Evolutionary conservation across 2,329 filamentous ascomycete species (phyloP), one percentile per base, ranked within the genome.

Genomic region (Emergomyces africanus): DNA sequence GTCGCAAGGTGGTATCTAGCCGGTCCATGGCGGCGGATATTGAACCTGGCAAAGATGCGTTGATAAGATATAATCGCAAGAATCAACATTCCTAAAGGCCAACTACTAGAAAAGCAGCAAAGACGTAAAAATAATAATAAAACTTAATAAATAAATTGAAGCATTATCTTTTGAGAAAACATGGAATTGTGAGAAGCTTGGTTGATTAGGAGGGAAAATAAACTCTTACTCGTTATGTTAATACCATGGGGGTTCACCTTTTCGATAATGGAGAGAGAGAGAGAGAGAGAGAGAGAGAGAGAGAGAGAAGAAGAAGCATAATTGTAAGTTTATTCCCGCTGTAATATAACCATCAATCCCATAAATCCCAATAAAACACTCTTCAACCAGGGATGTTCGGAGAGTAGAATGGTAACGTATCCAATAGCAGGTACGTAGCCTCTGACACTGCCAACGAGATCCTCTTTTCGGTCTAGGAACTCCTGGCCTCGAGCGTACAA

Each of bases 311-410:
- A n/a, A n/a, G n/a, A n/a, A n/a, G 42, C 1, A 49, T 10, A 50
- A 30, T 30, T 30, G 30, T n/a, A 30, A 30, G 46, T 23, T 15
- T 77, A 96, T 78, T 99, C 94, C 69, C 91, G 79, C 73, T 99
- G 94, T 67, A 99, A 72, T 54, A 99, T 86, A 30, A 96, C 94
- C 76, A 95, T 84, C 67, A 96, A 72, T 1, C 92, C 94, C 94
- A 99, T 99, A 56, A 96, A 81, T 1, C 89, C 92, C 68, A 99
- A 74, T 85, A 97, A 89, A 30, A 86, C 92, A 49, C 89, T 95
- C 82, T 99, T 99, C 67, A 97, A 73, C 92, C 92, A 97, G 5
- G 94, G 94, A 71, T 99, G 86, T 73, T 99, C 94, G 63, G 89
- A 94, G 63, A 99, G 79, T 73, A 97, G 79, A 66, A 99, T 99